These are phyloP conservation scores for Striga asiatica DNA, from an alignment of 257 asterid genomes.

Conservation along the genomic window DNA sequence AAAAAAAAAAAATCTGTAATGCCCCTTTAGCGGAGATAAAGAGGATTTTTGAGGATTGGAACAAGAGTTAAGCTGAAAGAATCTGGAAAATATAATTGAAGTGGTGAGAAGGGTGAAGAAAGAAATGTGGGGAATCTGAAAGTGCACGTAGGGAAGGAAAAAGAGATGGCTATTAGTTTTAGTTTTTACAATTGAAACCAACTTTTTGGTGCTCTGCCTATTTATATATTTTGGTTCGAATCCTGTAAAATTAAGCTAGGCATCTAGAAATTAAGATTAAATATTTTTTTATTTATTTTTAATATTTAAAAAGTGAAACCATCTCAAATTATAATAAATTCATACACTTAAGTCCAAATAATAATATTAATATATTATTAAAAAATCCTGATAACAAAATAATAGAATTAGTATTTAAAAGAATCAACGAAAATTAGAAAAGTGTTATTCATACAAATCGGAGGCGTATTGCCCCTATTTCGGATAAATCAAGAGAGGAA, in stretches of 20 bases:
- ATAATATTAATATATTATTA: too few species aligned
- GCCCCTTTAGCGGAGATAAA: constrained; percentile 11
- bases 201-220: not conserved
- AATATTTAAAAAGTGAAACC: too few species aligned
- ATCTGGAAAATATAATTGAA: not conserved
- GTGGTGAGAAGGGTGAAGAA: not conserved
- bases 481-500: constrained; percentile 15
- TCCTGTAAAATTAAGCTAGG: not conserved
- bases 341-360: too few species aligned
- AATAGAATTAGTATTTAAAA: too few species aligned
- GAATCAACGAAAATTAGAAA: too few species aligned
- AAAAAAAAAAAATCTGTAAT: not conserved
- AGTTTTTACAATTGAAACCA: not conserved
- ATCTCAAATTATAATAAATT: too few species aligned
- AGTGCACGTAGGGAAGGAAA: not conserved
- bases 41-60: constrained; percentile 15
- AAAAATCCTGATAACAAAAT: too few species aligned
- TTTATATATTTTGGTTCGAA: not conserved
- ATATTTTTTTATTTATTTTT: too few species aligned
- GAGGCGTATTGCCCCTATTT: too few species aligned
- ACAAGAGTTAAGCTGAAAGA: constrained; percentile 9
- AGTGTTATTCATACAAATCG: too few species aligned
- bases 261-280: too few species aligned
- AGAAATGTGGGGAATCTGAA: not conserved
- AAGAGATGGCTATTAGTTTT: not conserved